phyloP scores from a whole-genome alignment of 306 rosid species.

The Rubus idaeus region DNA sequence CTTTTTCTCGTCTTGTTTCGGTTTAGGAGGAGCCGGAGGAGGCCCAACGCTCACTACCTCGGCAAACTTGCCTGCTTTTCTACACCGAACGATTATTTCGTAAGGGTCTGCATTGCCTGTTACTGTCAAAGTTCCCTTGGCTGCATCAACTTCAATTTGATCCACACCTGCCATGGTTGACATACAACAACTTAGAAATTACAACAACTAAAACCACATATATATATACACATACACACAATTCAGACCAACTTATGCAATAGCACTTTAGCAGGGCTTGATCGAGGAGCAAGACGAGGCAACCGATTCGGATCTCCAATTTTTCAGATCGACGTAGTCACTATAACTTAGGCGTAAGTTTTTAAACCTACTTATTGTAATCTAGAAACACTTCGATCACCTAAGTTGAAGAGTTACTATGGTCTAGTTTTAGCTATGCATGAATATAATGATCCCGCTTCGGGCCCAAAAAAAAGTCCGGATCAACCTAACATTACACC shows the following conservation, averaged over 20 bases:
- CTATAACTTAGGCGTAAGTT: not conserved
- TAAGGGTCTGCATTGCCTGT: slow-evolving; percentile 74
- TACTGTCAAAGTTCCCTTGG: slow-evolving; percentile 52
- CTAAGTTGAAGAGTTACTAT: too few species aligned
- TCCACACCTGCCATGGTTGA: slow-evolving; percentile 47
- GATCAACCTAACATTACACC: not conserved
- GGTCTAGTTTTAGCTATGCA: too few species aligned
- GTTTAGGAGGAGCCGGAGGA: slow-evolving; percentile 46
- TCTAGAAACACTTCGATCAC: too few species aligned
- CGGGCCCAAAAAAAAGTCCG: not conserved
- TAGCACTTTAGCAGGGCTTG: too few species aligned
- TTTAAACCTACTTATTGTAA: not conserved
- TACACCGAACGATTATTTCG: slow-evolving; percentile 43
- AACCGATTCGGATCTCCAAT: not conserved
- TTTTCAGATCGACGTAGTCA: not conserved
- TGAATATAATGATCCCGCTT: not conserved
- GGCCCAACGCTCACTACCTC: slow-evolving; percentile 64
- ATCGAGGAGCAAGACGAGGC: not conserved
- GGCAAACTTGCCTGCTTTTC: slow-evolving; percentile 48
- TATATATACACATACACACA: too few species aligned
- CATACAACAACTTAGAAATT: not conserved
- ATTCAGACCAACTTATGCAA: too few species aligned
- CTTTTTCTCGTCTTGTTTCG: slow-evolving; percentile 25
- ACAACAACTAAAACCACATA: too few species aligned
- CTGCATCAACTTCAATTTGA: slow-evolving; percentile 63